These are phyloP conservation scores for Lipomyces sp. DNA, from an alignment of 805 yeast genomes.

Conservation along the genomic window DNA sequence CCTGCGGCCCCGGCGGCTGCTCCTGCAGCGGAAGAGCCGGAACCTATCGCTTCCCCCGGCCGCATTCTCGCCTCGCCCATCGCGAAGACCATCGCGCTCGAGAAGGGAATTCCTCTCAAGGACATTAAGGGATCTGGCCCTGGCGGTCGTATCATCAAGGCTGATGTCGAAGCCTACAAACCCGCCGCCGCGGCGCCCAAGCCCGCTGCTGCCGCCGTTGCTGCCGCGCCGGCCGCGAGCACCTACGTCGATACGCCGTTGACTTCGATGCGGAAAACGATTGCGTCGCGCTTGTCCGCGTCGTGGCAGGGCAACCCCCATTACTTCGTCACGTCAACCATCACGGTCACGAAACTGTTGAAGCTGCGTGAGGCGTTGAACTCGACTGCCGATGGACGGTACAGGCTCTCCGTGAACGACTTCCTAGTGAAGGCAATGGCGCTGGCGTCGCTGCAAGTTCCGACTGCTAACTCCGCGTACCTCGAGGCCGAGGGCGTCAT, in stretches of 20 bases:
- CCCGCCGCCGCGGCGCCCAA: constrained; percentile 40
- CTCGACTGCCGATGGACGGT: constrained; percentile 77
- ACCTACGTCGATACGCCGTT: constrained; percentile 79
- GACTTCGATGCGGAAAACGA: constrained; percentile 88
- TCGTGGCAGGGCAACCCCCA: constrained; percentile 88
- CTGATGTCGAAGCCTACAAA: constrained; percentile 77
- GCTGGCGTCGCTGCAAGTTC: constrained; percentile 82
- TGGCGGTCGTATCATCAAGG: constrained; percentile 86
- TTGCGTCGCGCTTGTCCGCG: constrained; percentile 80
- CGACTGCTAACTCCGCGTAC: constrained; percentile 93
- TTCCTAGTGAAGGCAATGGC: constrained; percentile 92
- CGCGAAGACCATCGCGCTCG: constrained; percentile 90
- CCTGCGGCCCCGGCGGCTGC: constrained; percentile 39
- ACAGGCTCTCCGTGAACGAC: constrained; percentile 91
- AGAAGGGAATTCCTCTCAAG: constrained; percentile 83
- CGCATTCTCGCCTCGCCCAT: constrained; percentile 92
- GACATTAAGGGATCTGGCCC: constrained; percentile 91
- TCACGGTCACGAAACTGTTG: constrained; percentile 84
- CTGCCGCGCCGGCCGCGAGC: constrained; percentile 47
- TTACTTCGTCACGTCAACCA: constrained; percentile 82
- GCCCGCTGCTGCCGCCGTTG: constrained; percentile 40
- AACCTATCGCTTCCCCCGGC: constrained; percentile 31
- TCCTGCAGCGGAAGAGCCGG: constrained; percentile 40
- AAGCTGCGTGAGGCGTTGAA: constrained; percentile 90
- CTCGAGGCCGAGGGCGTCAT: constrained; percentile 83